Evolutionary conservation across 1,284 basidiomycete species (phyloP).

Genomic region (Cystobasidiaceae sp.): DNA sequence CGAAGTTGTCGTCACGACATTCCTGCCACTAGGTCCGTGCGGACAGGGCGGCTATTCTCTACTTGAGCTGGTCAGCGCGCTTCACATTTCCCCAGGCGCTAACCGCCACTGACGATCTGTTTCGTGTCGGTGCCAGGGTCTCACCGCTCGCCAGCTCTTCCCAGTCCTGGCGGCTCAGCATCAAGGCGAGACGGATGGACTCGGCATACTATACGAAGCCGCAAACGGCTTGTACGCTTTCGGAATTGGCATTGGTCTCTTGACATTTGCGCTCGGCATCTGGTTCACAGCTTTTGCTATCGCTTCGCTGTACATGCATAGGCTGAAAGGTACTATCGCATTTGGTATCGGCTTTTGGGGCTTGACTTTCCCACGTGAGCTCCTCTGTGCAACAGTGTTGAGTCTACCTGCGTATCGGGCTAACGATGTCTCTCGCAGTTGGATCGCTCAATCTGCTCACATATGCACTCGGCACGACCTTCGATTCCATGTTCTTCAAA

Average conservation of each 20-base stretch:
- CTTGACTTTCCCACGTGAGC: slow-evolving; percentile 24
- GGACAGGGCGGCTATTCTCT: slow-evolving; percentile 41
- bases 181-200: slow-evolving; percentile 8
- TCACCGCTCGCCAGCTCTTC: slow-evolving; percentile 34
- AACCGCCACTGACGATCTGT: neutral
- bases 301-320: slow-evolving; percentile 32
- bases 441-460: slow-evolving; percentile 41
- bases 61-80: slow-evolving; percentile 35
- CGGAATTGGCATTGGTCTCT: slow-evolving; percentile 37
- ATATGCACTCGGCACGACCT: slow-evolving; percentile 37
- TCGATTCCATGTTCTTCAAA: slow-evolving; percentile 42
- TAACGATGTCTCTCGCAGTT: slow-evolving; percentile 23
- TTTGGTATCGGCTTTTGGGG: slow-evolving; percentile 38
- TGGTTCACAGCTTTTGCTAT: slow-evolving; percentile 41
- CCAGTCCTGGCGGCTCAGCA: slow-evolving; percentile 32
- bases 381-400: too few relatives aligned
- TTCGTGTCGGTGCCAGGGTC: slow-evolving; percentile 22
- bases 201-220: slow-evolving; percentile 26
- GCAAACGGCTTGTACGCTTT: slow-evolving; percentile 36
- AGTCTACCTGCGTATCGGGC: too few relatives aligned
- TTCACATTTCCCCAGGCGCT: neutral
- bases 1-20: slow-evolving; percentile 40
- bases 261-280: slow-evolving; percentile 41
- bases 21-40: slow-evolving; percentile 40
- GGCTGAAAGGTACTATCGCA: slow-evolving; percentile 16